Percentiles rank a stretch among this genome's conserved stretches.
Evolutionary conservation across 1,284 basidiomycete species (phyloP).

Genomic region (Marasmius oreades): DNA sequence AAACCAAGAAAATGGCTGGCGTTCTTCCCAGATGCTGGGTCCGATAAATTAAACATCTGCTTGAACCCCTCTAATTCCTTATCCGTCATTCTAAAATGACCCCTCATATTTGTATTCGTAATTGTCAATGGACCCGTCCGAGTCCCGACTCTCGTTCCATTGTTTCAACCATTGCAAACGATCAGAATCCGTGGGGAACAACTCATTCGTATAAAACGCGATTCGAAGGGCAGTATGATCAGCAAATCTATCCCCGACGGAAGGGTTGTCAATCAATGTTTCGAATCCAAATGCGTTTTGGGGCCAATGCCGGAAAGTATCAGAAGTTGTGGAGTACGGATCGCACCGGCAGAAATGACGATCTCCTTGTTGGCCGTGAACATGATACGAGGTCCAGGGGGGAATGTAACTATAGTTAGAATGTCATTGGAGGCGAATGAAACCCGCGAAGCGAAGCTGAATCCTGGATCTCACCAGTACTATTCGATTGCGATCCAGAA

Average conservation of each 20-base stretch:
- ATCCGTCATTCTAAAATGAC: neutral
- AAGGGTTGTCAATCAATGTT: neutral
- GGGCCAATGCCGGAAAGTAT: neutral
- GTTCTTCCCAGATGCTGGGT: neutral
- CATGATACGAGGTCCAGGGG: neutral
- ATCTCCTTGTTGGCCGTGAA: conserved; percentile 10
- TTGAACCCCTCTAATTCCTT: neutral
- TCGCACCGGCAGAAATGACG: conserved; percentile 9
- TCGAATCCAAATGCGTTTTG: neutral
- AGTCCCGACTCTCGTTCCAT: neutral
- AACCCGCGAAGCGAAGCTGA: neutral
- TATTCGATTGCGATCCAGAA: neutral
- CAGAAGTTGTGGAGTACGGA: neutral
- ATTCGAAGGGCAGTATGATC: neutral
- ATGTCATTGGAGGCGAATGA: neutral
- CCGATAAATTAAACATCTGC: neutral
- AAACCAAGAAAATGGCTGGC: neutral
- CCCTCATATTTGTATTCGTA: neutral
- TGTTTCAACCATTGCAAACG: neutral
- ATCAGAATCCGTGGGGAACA: neutral
- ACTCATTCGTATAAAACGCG: neutral
- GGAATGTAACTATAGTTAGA: neutral
- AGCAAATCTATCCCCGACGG: neutral
- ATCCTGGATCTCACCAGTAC: neutral
- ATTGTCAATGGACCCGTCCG: neutral